Evolutionary conservation across 2,329 filamentous ascomycete species (phyloP), one percentile per base, ranked within the genome.

Genomic region (Stagonosporopsis vannaccii): DNA sequence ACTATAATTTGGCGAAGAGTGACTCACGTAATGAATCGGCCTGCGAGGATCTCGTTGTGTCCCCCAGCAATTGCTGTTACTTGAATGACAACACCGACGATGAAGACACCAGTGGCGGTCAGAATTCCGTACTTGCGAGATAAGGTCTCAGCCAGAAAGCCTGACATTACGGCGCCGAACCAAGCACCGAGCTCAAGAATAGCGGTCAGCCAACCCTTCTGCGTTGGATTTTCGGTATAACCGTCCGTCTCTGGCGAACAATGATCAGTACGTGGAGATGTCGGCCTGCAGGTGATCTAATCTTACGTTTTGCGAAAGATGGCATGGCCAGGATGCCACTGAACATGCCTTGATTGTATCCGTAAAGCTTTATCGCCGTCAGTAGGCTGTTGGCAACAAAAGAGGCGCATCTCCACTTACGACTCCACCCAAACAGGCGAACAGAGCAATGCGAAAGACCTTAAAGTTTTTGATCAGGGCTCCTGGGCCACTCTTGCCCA

Each of bases 331-430:
- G 65, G 20, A 92, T 85, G 22, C 89, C 89, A n/a, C 85, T 85
- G 76, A 91, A 90, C 76, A 91, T 88, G 63, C 89, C 90, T 55
- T 91, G 87, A 69, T 92, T 91, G 76, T 91, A 92, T 19, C 90
- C 88, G 71, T 90, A 86, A 25, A 84, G 76, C 35, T 37, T 12
- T 13, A 20, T 37, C 3, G n/a, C 9, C 11, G 15, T 37, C 35
- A 37, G 19, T 20, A 12, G 12, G 9, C 8, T 32, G 30, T 32
- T 3, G 15, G 12, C 30, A n/a, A n/a, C 4, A 32, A 1, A 32
- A n/a, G 30, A n/a, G 4, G 1, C 4, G 13, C 13, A n/a, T 32
- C 15, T 7, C 30, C 5, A 37, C 35, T 19, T 37, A 37, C 35
- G 19, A 84, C 70, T 48, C 82, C 82, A 65, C 81, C 81, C 28